Base-by-base conservation (phyloP, 306 rosid genomes). In the Argentina anserina region DNA sequence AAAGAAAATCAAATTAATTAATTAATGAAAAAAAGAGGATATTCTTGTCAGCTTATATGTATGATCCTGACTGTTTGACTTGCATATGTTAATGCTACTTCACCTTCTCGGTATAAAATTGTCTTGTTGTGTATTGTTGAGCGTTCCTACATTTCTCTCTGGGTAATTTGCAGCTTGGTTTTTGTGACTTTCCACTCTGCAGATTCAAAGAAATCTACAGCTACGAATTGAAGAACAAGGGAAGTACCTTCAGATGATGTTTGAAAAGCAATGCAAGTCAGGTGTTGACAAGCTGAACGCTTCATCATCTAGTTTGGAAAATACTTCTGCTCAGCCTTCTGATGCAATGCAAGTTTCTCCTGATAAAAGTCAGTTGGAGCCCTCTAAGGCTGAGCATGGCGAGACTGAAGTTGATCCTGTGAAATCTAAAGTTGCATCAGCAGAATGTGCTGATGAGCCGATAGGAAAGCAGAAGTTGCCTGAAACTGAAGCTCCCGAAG, bases 221-320 rank as follows among this genome's bases (percentile, higher is more conserved):
- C 67, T 95, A 83, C 87, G 99, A 71, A 91, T 95, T 77, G 99
- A 95, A 88, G 99, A 95, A 75, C 99, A 95, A 75, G 99, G 99
- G 70, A 87, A 85, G 85, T 84, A 76, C 80, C 96, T 95, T 69
- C 99, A 95, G 71, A 92, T 84, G 96, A 92, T 95, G 93, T 91
- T 95, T 77, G 97, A 95, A 86, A 87, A 91, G 79, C 98, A 93
- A 73, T 80, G 84, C 82, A 80, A 84, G 68, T 64, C 90, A 1
- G 75, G 85, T 39, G 55, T 56, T 52, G 82, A 81, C 72, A 78
- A 67, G 79, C 63, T 69, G 6, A 86, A 81, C 70, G 43, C 69
- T 50, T 58, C 88, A 9, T 55, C 80, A 33, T 75, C 84, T 40
- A 75, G 81, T 74, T 69, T 78, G 47, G 87, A 81, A 49, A 77